Evolutionary conservation across 1,139 yeast genomes (phyloP), one percentile per base, ranked within the genome.

Genomic region (Maudiozyma humilis): DNA sequence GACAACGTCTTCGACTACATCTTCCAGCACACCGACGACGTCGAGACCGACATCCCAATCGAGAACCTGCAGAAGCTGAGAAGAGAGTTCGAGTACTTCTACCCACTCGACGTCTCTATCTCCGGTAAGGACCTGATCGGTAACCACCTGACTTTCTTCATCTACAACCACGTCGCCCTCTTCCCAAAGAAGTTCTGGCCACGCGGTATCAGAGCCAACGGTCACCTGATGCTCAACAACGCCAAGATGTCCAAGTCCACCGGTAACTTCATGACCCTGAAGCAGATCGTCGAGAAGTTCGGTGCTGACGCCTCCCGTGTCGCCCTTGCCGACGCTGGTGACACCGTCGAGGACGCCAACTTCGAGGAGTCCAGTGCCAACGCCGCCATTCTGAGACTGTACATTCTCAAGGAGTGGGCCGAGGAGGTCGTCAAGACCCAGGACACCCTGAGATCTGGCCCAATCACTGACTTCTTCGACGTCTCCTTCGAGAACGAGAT

Each of bases 301-400:
- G 99, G 98, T 64, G 96, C 98, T 43, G 99, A 93, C 67, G 97
- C 97, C 36, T 75, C 95, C 17, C 83, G 99, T 73, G 85, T 93
- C 66, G 96, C 98, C 8, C 72, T 93, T 56, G 99, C 98, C 33
- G 97, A 93, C 71, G 96, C 96, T 46, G 99, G 99, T 72, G 99
- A 93, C 64, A 72, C 93, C 40, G 79, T 88, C 53, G 98, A 91
- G 69, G 99, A 93, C 68, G 98, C 99, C 47, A 93, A 93, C 71
- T 86, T 93, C 60, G 98, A 91, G 62, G 98, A 93, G 69, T 73
- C 88, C 51, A 89, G 83, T 58, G 99, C 98, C 45, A 93, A 93
- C 60, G 96, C 98, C 40, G 96, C 97, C 36, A 89, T 93, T 64
- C 76, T 91, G 65, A 85, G 98, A 71, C 76, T 93, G 61, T 84